A percentile compares a stretch with the other conserved stretches of the same genome.
Evolutionary conservation across 352 stramenopile genomes (phyloP).

Genomic region (Globisporangium rhizosaccharum): DNA sequence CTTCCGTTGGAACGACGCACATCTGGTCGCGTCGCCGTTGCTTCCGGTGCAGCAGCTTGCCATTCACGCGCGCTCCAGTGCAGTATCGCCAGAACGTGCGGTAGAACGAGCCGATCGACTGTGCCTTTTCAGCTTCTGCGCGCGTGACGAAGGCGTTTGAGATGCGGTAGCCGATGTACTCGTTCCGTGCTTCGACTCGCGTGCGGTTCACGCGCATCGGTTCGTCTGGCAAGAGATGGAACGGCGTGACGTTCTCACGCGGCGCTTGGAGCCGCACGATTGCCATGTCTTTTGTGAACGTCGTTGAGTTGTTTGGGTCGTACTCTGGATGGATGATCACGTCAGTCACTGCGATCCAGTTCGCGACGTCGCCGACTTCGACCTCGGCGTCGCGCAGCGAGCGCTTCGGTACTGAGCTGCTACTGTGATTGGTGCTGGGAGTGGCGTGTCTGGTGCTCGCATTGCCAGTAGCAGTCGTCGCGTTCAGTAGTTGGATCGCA

Average conservation of each 20-base stretch:
- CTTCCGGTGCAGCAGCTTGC: background rate
- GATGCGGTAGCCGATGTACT: constrained; percentile 13
- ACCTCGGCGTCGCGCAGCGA: background rate
- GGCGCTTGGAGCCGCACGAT: constrained; percentile 15
- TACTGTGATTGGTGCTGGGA: background rate
- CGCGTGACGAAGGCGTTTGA: constrained; percentile 11
- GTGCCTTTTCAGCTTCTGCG: constrained; percentile 7
- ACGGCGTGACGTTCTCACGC: constrained; percentile 12
- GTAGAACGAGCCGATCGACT: constrained; percentile 8
- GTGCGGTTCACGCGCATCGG: constrained; percentile 8
- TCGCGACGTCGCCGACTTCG: constrained; percentile 19
- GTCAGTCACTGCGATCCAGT: constrained; percentile 16
- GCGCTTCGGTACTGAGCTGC: background rate
- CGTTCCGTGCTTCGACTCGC: constrained; percentile 7
- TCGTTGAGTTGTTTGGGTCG: constrained; percentile 1
- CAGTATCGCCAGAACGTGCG: constrained; percentile 21
- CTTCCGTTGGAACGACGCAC: constrained; percentile 12
- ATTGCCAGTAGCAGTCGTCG: background rate
- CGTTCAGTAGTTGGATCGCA: background rate
- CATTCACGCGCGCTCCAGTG: constrained; percentile 1
- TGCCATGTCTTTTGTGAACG: constrained; percentile 16
- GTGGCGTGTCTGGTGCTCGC: background rate
- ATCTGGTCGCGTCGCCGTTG: constrained; percentile 8
- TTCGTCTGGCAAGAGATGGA: constrained; percentile 18
- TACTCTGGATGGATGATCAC: constrained; percentile 20